Conservation (phyloP, 2,329 filamentous ascomycete species). For the Lojkania enalia region DNA sequence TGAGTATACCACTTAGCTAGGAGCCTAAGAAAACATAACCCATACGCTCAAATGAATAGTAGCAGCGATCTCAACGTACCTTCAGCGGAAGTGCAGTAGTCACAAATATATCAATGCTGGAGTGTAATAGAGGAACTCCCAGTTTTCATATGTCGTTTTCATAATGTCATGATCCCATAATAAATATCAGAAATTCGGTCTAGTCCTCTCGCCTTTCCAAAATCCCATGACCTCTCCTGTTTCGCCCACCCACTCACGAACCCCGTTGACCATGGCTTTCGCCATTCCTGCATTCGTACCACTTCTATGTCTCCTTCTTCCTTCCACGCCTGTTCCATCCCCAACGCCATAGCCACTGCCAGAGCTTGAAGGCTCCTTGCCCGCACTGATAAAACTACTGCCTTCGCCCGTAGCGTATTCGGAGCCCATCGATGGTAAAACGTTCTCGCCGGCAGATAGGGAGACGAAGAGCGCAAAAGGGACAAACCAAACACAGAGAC, state of each 20-base stretch:
- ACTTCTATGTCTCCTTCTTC: slow-evolving; percentile 49
- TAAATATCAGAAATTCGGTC: slow-evolving; percentile 47
- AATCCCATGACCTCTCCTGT: slow-evolving; percentile 65
- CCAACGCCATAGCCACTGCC: background rate
- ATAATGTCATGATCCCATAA: too few species aligned
- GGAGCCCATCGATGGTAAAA: slow-evolving; percentile 87
- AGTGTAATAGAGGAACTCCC: too few species aligned
- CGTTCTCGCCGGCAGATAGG: slow-evolving; percentile 90
- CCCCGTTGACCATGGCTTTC: slow-evolving; percentile 62
- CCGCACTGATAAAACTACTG: slow-evolving; percentile 52
- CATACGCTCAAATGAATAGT: too few species aligned
- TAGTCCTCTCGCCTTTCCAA: slow-evolving; percentile 62
- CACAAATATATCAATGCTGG: too few species aligned
- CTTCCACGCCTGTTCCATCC: slow-evolving; percentile 23
- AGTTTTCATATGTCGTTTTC: too few species aligned
- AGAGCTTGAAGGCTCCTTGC: slow-evolving; percentile 37
- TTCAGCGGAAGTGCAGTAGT: too few species aligned
- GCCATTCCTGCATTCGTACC: slow-evolving; percentile 60
- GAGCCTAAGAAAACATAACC: too few species aligned
- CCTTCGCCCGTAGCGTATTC: slow-evolving; percentile 68
- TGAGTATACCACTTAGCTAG: too few species aligned
- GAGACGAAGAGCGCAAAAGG: slow-evolving; percentile 95
- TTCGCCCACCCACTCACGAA: slow-evolving; percentile 65
- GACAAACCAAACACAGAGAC: slow-evolving; percentile 93
- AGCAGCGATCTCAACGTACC: too few species aligned